phyloP scores from a whole-genome alignment of 2,329 filamentous ascomycete genomes.

The Capronia epimyces region DNA sequence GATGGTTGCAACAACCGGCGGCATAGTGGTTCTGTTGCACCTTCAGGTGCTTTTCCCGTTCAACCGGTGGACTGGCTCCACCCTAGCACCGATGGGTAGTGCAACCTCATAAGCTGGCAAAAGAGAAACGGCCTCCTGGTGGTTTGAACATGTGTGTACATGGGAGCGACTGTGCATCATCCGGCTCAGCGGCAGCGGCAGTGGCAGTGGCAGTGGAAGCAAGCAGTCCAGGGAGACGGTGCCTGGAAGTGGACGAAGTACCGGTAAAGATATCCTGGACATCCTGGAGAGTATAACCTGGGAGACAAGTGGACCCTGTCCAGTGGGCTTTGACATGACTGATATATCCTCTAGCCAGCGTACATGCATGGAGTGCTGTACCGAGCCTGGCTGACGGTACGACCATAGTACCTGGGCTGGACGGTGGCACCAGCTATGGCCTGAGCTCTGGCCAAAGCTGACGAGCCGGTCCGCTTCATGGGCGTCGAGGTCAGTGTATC shows the following conservation, averaged over 20 bases:
- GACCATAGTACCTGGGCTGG: constrained; percentile 9
- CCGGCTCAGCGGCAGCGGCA: constrained; percentile 7
- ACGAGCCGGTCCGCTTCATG: constrained; percentile 29
- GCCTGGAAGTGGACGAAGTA: too few species aligned
- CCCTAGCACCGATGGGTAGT: constrained; percentile 5
- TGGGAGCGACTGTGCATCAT: background rate
- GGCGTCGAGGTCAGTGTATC: constrained; percentile 20
- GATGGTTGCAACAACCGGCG: background rate
- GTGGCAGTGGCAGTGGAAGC: too few species aligned
- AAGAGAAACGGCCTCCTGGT: constrained; percentile 7
- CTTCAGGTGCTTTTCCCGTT: constrained; percentile 1
- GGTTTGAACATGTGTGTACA: constrained; percentile 11
- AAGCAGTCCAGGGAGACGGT: too few species aligned
- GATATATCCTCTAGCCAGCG: constrained; percentile 10
- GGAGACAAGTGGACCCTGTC: constrained; percentile 13
- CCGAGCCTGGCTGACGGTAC: constrained; percentile 12
- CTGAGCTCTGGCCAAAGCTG: constrained; percentile 20
- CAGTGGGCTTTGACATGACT: constrained; percentile 13
- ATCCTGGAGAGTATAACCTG: constrained; percentile 9
- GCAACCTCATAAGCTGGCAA: constrained; percentile 5
- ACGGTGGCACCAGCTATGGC: constrained; percentile 18
- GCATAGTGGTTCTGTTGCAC: constrained; percentile 13
- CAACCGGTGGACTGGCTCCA: constrained; percentile 7
- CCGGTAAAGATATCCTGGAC: constrained; percentile 14
- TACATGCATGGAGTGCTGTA: constrained; percentile 16